Evolutionary conservation across 1,139 yeast genomes (phyloP), one percentile per base, ranked within the genome.

Genomic region (Taiozyma onychis): DNA sequence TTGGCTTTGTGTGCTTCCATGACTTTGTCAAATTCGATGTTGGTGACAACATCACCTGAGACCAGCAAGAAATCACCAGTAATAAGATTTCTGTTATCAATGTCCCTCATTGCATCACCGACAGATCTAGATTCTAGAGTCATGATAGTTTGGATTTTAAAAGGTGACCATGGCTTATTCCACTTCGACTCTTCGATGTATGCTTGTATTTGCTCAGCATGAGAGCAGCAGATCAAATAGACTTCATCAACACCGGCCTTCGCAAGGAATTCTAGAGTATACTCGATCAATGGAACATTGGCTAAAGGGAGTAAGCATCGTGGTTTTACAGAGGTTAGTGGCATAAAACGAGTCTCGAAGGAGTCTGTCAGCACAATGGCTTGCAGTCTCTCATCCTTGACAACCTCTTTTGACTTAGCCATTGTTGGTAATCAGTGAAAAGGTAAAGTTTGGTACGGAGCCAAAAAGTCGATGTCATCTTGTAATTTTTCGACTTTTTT

Each of bases 61-160:
- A 95, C 88, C 43, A 93, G 75, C 53, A 95, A 72, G 62, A 93
- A 93, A 68, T 93, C 99, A 14, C 95, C 89, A 4, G 88, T 80
- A 50, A 93, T 88, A 53, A 91, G 71, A 2, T 97, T 97, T 63
- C 96, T 77, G 54, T 88, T 85, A 67, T 93, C 99, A 55, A 93
- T 73, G 65, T 91, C 98, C 66, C 99, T 79, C 95, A 93, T 86
- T 32, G 96, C 96, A 71, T 93, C 99, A 57, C 99, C 99, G 6
- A 91, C 95, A 21, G 96, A 88, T 66, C 91, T 75, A 16, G 95
- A 84, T 66, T 91, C 97, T 44, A 90, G 80, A n/a, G 95, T 81
- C 75, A 88, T 79, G 48, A 93, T 78, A 4, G 95, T 85, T 47
- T 81, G 80, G 44, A 93, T 76, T 51, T 79, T 77, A 68, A 93